Conservation (phyloP, 2,329 filamentous ascomycete genomes). For the Talaromyces sp. region DNA sequence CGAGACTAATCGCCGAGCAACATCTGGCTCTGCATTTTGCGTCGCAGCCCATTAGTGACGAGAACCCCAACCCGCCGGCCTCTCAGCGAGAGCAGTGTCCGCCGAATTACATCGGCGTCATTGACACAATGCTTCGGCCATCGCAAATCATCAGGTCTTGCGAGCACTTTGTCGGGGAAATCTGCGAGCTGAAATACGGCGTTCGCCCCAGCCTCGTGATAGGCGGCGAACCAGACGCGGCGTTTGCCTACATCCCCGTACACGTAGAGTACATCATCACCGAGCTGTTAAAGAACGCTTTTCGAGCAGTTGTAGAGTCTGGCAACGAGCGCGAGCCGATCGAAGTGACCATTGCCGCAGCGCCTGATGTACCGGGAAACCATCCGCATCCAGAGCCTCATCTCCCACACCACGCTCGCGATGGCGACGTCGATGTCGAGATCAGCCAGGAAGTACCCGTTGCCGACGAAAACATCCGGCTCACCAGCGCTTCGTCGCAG, state of each 20-base stretch:
- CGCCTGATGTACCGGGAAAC: slow-evolving; percentile 46
- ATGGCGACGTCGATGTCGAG: slow-evolving; percentile 11
- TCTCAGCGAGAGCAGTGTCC: slow-evolving; percentile 18
- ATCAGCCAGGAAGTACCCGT: slow-evolving; percentile 21
- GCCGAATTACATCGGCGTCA: slow-evolving; percentile 81
- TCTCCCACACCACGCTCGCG: slow-evolving; percentile 30
- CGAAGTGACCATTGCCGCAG: slow-evolving; percentile 82
- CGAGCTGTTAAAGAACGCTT: slow-evolving; percentile 93
- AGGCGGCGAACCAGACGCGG: slow-evolving; percentile 79
- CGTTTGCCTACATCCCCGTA: slow-evolving; percentile 89
- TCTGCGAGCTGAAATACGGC: slow-evolving; percentile 94
- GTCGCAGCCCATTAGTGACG: slow-evolving; percentile 65
- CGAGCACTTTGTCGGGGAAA: slow-evolving; percentile 86
- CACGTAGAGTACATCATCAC: slow-evolving; percentile 97
- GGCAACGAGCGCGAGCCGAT: slow-evolving; percentile 75
- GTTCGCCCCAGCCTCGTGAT: slow-evolving; percentile 74
- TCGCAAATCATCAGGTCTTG: slow-evolving; percentile 77
- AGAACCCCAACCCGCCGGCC: slow-evolving; percentile 33
- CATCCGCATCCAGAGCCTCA: slow-evolving; percentile 34
- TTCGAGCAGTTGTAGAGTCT: slow-evolving; percentile 84
- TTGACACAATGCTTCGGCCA: slow-evolving; percentile 82
- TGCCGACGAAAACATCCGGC: slow-evolving; percentile 26
- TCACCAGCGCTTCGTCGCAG: slow-evolving; percentile 50
- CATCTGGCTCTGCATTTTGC: slow-evolving; percentile 84
- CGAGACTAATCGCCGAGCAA: slow-evolving; percentile 88